Evolutionary conservation across 192 early-diverging fungal genomes (phyloP), one percentile per base, ranked within the genome.

Genomic region (Coemansia brasiliensis): DNA sequence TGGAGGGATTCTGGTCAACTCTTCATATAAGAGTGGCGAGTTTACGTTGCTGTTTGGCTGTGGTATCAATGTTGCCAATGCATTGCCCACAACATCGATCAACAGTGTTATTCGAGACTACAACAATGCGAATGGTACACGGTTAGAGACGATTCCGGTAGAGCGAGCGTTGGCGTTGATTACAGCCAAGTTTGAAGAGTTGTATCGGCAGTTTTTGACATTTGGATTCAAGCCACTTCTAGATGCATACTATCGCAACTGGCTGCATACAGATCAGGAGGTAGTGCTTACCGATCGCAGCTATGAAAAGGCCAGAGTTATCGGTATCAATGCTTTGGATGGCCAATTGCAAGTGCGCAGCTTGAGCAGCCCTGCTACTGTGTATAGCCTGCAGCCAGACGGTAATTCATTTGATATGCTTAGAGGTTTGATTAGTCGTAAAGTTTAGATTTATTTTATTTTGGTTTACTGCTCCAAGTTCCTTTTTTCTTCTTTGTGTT

Each of bases 341-440:
- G 94, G 94, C 7, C 72, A 95, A 55, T 55, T 97, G 27, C 80
- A 82, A 46, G 90, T 90, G 2, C 80, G 85, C 10, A 86, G 80
- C 22, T 65, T 86, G 2, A 67, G 70, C 59, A 84, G 87, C 15
- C 57, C 68, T 22, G 76, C 69, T 9, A 67, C 81, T 16, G 74
- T 83, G 22, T 85, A 86, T 54, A 81, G 83, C n/a, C 69, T 98
- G 32, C 92, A 96, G 72, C 96, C 96, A 5, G 96, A 95, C 59
- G 96, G 96, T 7, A 99, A 97, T 70, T 89, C 86, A 27, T 99
- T 99, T 73, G 96, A 99, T 69, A 96, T 99, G 92, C 83, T 97
- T 66, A 87, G 90, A 53, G 92, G 92, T 0, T 64, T 99, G 41
- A 93, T 99, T 63, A 84, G 80, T 15, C 65, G 69, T 5, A 96